Conservation (phyloP, 129 eudicot species). For the Logfia minima region DNA sequence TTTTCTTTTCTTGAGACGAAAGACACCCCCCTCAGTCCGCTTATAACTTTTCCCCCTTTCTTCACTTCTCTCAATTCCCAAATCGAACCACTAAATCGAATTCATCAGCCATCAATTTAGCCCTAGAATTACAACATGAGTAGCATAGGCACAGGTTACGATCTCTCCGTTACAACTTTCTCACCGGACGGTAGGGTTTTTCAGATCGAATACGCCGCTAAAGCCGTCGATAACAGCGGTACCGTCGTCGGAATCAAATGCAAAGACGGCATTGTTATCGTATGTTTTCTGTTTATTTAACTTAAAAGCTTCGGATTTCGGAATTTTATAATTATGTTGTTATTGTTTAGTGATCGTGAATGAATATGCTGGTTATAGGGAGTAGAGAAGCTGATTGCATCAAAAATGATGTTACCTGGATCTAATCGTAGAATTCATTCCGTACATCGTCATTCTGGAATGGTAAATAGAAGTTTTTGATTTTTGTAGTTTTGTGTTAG, state of each 20-base stretch:
- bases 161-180: slow-evolving; percentile 93
- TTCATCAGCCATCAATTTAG: slow-evolving; percentile 11
- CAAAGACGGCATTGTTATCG: slow-evolving; percentile 97
- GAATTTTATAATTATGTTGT: background rate
- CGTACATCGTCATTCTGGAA: slow-evolving; percentile 97
- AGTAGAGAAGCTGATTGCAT: slow-evolving; percentile 93
- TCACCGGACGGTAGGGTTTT: slow-evolving; percentile 99
- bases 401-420: slow-evolving; percentile 99
- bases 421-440: slow-evolving; percentile 92
- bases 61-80: slow-evolving; percentile 4
- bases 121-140: slow-evolving; percentile 49
- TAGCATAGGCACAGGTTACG: slow-evolving; percentile 98
- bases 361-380: slow-evolving; percentile 50
- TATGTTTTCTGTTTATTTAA: slow-evolving; percentile 18
- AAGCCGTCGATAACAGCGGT: slow-evolving; percentile 99
- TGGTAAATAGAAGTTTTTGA: slow-evolving; percentile 46
- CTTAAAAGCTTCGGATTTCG: background rate
- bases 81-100: background rate
- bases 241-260: slow-evolving; percentile 93
- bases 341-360: slow-evolving; percentile 3
- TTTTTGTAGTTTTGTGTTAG: slow-evolving; percentile 7
- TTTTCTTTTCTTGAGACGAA: slow-evolving; percentile 38
- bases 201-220: slow-evolving; percentile 98
- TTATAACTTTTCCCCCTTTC: slow-evolving; percentile 27
- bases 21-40: slow-evolving; percentile 24